A percentile compares a stretch with the other conserved stretches of the same genome.
Evolutionary conservation across 1,284 basidiomycete genomes (phyloP).

Genomic region (Ceratobasidium sp.): DNA sequence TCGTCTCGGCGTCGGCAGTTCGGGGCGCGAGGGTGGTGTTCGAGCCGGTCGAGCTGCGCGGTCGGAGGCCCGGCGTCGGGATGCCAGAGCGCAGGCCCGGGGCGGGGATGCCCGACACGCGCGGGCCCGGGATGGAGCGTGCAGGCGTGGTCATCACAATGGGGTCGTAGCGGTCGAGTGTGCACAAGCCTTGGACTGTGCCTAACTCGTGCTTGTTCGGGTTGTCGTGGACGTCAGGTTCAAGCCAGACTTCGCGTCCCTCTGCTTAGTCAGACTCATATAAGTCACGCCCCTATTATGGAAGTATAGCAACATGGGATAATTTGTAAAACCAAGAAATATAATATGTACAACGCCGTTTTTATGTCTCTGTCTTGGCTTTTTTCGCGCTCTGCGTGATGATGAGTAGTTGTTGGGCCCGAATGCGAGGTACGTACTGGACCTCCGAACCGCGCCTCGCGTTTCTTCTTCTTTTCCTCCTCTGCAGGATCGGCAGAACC

Average conservation of each 20-base stretch:
- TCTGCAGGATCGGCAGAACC: constrained; percentile 46
- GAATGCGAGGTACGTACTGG: constrained; percentile 36
- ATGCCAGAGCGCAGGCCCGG: constrained; percentile 69
- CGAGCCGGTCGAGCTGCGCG: constrained; percentile 48
- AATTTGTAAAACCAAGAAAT: neutral
- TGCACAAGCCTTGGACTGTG: neutral
- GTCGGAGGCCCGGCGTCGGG: constrained; percentile 49
- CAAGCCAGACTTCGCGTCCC: constrained; percentile 29
- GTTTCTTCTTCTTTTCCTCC: constrained; percentile 50
- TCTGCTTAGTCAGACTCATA: constrained; percentile 32
- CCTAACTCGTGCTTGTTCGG: neutral
- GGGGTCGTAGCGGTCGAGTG: neutral
- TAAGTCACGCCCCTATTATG: constrained; percentile 32
- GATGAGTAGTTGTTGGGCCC: neutral
- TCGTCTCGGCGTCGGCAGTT: constrained; percentile 60
- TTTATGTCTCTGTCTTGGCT: constrained; percentile 44
- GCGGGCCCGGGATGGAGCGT: constrained; percentile 12
- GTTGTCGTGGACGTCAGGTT: constrained; percentile 16
- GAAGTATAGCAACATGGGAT: neutral
- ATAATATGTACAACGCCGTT: neutral
- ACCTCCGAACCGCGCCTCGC: constrained; percentile 49
- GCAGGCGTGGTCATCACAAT: constrained; percentile 35
- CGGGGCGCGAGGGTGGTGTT: constrained; percentile 64
- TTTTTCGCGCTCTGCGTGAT: constrained; percentile 38
- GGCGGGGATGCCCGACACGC: constrained; percentile 69